Evolutionary conservation across 2,329 filamentous ascomycete species (phyloP).

Genomic region (Fusarium sp.): DNA sequence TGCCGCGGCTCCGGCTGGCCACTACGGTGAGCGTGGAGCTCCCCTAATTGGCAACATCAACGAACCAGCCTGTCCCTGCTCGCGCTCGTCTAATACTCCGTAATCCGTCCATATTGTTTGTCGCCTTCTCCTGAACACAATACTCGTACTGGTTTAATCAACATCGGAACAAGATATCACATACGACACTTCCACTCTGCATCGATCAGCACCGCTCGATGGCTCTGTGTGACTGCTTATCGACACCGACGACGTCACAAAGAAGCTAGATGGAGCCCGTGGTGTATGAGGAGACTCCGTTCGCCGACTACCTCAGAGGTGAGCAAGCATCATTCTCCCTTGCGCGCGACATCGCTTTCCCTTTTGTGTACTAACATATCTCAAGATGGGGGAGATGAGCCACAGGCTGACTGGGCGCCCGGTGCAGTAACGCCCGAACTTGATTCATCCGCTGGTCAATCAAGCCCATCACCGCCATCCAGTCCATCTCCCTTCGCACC

Average conservation of each 20-base stretch:
- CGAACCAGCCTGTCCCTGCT: conserved; percentile 37
- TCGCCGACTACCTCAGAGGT: conserved; percentile 93
- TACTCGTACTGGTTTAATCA: conserved; percentile 12
- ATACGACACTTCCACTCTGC: conserved; percentile 14
- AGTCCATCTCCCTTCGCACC: conserved; percentile 65
- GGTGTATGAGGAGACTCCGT: conserved; percentile 84
- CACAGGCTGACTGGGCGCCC: conserved; percentile 57
- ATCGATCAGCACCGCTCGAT: conserved; percentile 38
- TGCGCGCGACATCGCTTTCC: neutral
- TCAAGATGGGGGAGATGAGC: conserved; percentile 59
- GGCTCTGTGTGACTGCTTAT: conserved; percentile 43
- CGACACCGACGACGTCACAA: conserved; percentile 41
- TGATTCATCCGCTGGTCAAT: conserved; percentile 44
- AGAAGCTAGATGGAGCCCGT: conserved; percentile 76
- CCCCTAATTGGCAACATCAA: conserved; percentile 39
- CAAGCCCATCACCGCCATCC: conserved; percentile 56
- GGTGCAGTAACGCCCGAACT: conserved; percentile 49
- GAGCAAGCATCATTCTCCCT: conserved; percentile 31
- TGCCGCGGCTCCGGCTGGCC: conserved; percentile 24
- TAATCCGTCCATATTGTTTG: conserved; percentile 19
- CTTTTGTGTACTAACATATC: conserved; percentile 7
- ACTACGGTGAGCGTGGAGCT: conserved; percentile 38
- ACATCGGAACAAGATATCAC: conserved; percentile 19
- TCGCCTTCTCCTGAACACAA: conserved; percentile 36
- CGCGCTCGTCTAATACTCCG: conserved; percentile 19